Conservation (phyloP, 2,329 filamentous ascomycete species). For the Nothophoma quercina region DNA sequence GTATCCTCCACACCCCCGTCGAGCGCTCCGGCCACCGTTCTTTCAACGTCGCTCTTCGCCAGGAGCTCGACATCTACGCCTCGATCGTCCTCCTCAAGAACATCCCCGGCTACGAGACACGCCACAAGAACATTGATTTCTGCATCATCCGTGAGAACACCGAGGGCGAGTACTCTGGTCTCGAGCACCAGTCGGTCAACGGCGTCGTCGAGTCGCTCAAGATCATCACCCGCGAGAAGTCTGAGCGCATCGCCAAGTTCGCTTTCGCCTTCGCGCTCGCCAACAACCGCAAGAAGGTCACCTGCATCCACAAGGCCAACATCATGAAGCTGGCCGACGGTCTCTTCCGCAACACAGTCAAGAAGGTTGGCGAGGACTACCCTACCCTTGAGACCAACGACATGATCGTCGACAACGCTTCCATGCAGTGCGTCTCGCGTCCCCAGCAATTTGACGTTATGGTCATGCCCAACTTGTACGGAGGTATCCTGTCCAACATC, state of each 20-base stretch:
- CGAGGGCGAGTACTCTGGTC: conserved; percentile 98
- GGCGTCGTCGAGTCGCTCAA: conserved; percentile 99
- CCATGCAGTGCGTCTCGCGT: conserved; percentile 96
- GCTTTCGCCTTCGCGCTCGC: conserved; percentile 97
- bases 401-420: conserved; percentile 99
- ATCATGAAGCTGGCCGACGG: conserved; percentile 99
- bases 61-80: conserved; percentile 99
- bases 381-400: conserved; percentile 95
- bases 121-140: conserved; percentile 95
- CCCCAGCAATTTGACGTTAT: conserved; percentile 99
- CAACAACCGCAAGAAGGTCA: conserved; percentile 99
- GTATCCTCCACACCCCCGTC: conserved; percentile 97
- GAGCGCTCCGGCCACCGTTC: conserved; percentile 97
- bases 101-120: conserved; percentile 97
- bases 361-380: conserved; percentile 91
- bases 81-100: conserved; percentile 99
- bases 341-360: conserved; percentile 98
- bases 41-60: conserved; percentile 98
- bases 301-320: conserved; percentile 99
- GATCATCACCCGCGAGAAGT: conserved; percentile 99
- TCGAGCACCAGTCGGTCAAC: conserved; percentile 96
- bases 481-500: conserved; percentile 98
- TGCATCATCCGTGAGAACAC: conserved; percentile 99
- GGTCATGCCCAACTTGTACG: conserved; percentile 99
- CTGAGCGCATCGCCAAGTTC: conserved; percentile 98